Base-by-base conservation (phyloP, 1,284 basidiomycete species). In the Puccinia polysora region DNA sequence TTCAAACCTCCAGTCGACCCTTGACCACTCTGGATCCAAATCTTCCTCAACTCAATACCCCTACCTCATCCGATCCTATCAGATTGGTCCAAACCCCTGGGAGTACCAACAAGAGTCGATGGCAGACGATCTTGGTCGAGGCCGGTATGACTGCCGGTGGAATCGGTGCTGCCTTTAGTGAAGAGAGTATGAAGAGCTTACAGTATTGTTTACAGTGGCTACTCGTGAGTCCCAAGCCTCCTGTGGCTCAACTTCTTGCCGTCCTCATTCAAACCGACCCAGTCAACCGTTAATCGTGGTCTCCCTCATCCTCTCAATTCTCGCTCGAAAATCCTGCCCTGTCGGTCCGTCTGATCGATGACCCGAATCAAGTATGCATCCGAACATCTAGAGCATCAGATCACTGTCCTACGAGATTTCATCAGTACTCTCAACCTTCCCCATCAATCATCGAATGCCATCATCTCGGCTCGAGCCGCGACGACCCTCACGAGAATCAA, bases 191-290 rank as follows among this genome's bases (percentile, higher is more conserved):
- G 88, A 84, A 89, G 74, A 84, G 88, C 65, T 81, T 95, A 60
- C 88, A 88, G 78, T 94, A 92, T 78, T 92, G 90, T 80, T 80
- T 94, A 40, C 86, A 90, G 73, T 93, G 90, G 90, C 82, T 95
- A n/a, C 87, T 89, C 82, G 89, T 90, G 58, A 38, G 77, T 65
- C 6, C 58, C 15, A n/a, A 25, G n/a, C 20, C n/a, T 23, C 34
- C 40, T 43, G 8, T 58, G 43, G 15, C 20, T 15, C 18, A 23
- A 28, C 60, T 43, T 45, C 56, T 28, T 53, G 30, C 50, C 43
- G 12, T 23, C n/a, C 65, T 53, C 36, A 30, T 5, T 53, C 47
- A 45, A 8, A 53, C 20, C 18, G 65, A 40, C 7, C 8, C 7
- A 43, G 7, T 43, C 40, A 43, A 18, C 40, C 18, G 40, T 8